Evolutionary conservation across 202 grass and related monocot species (phyloP).

Genomic region (Brachypodium distachyon): DNA sequence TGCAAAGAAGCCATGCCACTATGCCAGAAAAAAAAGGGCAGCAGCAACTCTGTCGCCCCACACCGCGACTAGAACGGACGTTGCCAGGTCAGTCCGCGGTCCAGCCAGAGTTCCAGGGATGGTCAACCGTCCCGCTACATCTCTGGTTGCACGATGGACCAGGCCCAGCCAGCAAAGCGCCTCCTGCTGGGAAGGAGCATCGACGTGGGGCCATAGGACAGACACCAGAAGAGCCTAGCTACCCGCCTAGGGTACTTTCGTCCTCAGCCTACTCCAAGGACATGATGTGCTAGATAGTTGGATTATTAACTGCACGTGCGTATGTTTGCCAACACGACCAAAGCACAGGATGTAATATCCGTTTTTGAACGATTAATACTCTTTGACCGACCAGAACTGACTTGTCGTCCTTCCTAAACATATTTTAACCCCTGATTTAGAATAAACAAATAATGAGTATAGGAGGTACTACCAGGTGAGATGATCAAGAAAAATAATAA

Average conservation of each 20-base stretch:
- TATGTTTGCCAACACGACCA: not conserved
- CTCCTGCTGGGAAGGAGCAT: conserved; percentile 2
- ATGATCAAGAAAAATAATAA: not conserved
- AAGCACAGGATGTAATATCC: not conserved
- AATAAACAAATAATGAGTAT: not conserved
- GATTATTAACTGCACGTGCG: conserved; percentile 26
- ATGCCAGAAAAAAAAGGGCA: not conserved
- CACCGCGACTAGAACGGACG: conserved; percentile 4
- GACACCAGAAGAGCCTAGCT: conserved; percentile 19
- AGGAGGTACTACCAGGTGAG: not conserved
- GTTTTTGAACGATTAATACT: not conserved
- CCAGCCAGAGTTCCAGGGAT: too few species aligned
- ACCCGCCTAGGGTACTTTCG: not conserved
- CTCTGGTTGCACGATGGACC: not conserved
- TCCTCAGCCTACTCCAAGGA: conserved; percentile 1
- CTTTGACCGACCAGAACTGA: not conserved
- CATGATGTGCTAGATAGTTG: not conserved
- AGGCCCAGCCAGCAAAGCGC: conserved; percentile 22
- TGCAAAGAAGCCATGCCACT: not conserved
- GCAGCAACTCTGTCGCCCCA: not conserved
- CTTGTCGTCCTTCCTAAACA: not conserved
- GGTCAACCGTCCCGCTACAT: conserved; percentile 10
- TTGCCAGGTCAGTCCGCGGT: not conserved
- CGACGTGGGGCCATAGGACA: not conserved
- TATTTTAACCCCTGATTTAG: not conserved